These are phyloP conservation scores for Begonia masoniana DNA, from an alignment of 306 rosid species.

Conservation along the genomic window DNA sequence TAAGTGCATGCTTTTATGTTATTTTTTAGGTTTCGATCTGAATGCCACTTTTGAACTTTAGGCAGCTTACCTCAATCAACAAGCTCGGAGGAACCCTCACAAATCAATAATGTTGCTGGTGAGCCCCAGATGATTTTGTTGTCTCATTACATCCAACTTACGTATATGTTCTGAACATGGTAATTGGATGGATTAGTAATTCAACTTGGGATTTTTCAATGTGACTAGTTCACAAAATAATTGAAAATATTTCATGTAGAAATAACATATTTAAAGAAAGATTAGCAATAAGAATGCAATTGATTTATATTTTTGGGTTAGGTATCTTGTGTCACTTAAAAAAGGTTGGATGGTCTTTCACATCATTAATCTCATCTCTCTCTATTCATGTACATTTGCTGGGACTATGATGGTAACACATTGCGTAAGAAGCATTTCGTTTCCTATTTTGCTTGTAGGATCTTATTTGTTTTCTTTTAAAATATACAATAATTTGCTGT, in stretches of 20 bases:
- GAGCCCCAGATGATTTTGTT: slow-evolving; percentile 17
- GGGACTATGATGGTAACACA: background rate
- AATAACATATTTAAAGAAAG: too few species aligned
- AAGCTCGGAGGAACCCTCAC: slow-evolving; percentile 21
- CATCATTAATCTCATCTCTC: background rate
- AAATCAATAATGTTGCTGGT: slow-evolving; percentile 72
- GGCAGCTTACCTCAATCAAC: slow-evolving; percentile 74
- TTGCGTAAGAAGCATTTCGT: background rate
- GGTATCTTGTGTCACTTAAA: slow-evolving; percentile 1
- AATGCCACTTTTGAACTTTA: slow-evolving; percentile 26
- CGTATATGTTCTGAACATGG: background rate
- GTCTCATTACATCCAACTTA: background rate
- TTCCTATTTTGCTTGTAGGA: background rate
- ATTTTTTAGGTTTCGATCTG: slow-evolving; percentile 10
- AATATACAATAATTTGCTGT: background rate
- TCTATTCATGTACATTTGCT: background rate
- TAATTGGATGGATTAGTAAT: background rate
- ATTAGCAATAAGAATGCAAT: too few species aligned
- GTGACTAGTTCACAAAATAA: too few species aligned
- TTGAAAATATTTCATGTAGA: too few species aligned
- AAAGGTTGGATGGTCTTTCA: background rate
- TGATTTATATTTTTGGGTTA: too few species aligned
- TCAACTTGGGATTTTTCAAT: slow-evolving; percentile 4
- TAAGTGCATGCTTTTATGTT: slow-evolving; percentile 4
- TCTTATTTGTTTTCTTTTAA: background rate